Evolutionary conservation across 1,284 basidiomycete species (phyloP).

Genomic region (Heimioporus punctisporus): DNA sequence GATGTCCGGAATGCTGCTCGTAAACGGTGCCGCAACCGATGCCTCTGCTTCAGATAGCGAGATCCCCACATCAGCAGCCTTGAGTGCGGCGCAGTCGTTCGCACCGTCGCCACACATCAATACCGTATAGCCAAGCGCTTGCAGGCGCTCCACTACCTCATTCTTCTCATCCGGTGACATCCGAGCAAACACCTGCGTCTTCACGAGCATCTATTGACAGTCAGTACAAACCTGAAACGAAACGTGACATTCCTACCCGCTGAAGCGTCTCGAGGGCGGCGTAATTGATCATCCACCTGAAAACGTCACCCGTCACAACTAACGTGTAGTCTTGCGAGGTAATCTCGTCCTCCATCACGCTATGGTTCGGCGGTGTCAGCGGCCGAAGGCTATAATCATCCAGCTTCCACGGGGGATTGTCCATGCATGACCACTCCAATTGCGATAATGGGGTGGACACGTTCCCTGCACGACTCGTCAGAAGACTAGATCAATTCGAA

Average conservation of each 20-base stretch:
- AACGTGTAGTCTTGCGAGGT: constrained; percentile 91
- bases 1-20: constrained; percentile 93
- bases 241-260: constrained; percentile 58
- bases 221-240: background rate
- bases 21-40: constrained; percentile 99
- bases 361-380: constrained; percentile 63
- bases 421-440: constrained; percentile 93
- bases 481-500: background rate
- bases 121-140: constrained; percentile 93
- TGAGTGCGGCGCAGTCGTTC: constrained; percentile 98
- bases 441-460: constrained; percentile 63
- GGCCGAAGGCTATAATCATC: constrained; percentile 92
- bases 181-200: constrained; percentile 95
- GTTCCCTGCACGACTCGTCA: constrained; percentile 49
- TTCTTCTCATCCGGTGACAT: constrained; percentile 99
- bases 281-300: constrained; percentile 98
- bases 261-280: constrained; percentile 94
- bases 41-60: constrained; percentile 98
- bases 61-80: constrained; percentile 98
- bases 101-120: constrained; percentile 99
- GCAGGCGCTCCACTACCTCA: constrained; percentile 95
- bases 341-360: constrained; percentile 69
- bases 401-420: constrained; percentile 85
- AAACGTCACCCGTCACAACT: constrained; percentile 96
- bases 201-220: constrained; percentile 88